Evolutionary conservation across 352 stramenopile species (phyloP), one percentile per base, ranked within the genome.

Genomic region (Pythium phragmitis): DNA sequence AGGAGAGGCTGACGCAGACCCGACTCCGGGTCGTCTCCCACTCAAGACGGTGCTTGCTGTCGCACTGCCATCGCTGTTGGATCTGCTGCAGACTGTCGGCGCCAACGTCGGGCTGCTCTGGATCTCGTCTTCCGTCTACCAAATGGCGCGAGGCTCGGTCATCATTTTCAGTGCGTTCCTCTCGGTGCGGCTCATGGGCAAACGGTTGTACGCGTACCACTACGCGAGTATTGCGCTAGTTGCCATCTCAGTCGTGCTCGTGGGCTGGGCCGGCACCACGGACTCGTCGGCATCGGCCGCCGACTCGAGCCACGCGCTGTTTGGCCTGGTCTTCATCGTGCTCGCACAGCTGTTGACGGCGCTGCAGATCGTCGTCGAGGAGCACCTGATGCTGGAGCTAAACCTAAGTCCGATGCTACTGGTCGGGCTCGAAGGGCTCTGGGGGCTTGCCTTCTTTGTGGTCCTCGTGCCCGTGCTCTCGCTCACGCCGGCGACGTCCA

Each of bases 141-240:
- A 97, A 69, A 97, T 97, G 89, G 82, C 89, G 37, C 83, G 89
- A 51, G 88, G 88, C 52, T 94, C 88, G 5, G 88, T 97, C 64
- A 93, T 97, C 68, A 91, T 97, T 66, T 97, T 97, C 68, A 96
- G 85, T 33, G 89, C 84, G 36, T 76, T 96, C 61, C 84, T 96
- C 57, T 94, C 85, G 41, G 82, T 96, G 33, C 58, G 76, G 11
- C 80, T 96, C 65, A 91, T 96, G 75, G 75, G 78, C 60, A 94
- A 92, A 70, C 86, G 72, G 21, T 73, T 95, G 21, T 87, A 89
- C 48, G 79, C 62, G 5, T 96, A 94, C 73, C 89, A 96, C 68
- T 95, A 92, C 70, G 77, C 74, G 14, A 93, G 86, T 69, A 96
- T 97, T 63, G 52, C 76, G 43, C 55, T 91, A 50, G 85, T 94